Conservation (phyloP, 83 land plant genomes). For the Picea abies region DNA sequence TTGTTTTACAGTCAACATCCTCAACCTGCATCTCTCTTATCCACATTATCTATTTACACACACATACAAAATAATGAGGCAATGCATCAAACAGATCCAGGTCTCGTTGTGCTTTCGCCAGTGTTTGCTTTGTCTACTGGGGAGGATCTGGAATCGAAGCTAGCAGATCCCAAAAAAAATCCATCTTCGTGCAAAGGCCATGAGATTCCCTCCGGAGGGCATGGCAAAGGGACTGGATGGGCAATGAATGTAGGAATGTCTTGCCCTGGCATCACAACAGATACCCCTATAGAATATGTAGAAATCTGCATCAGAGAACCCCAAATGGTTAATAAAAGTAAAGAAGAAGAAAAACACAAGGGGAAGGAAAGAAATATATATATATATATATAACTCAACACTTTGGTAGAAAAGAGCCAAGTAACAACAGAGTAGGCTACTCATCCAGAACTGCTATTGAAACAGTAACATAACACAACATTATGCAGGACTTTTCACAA, state of each 20-base stretch:
- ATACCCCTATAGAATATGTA: constrained; percentile 54
- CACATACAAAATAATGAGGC: no score
- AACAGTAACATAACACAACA: not conserved
- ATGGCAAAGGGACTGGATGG: constrained; percentile 53
- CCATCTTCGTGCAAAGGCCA: constrained; percentile 34
- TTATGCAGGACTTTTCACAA: not conserved
- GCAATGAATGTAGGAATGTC: constrained; percentile 65
- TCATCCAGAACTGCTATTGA: not conserved
- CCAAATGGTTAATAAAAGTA: not conserved
- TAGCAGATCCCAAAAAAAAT: constrained; percentile 15
- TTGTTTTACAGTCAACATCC: no score
- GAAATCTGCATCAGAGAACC: constrained; percentile 12
- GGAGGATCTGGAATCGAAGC: not conserved
- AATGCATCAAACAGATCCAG: no score
- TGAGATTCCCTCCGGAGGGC: constrained; percentile 36
- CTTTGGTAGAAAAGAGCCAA: not conserved
- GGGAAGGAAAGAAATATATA: not conserved
- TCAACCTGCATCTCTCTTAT: no score
- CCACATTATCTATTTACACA: no score
- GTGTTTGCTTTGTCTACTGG: no score
- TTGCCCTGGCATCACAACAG: constrained; percentile 77
- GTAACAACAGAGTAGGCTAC: constrained; percentile 4
- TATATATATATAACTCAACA: not conserved
- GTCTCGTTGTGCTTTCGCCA: no score
- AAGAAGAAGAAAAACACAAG: not conserved